phyloP scores from a whole-genome alignment of 129 eudicot genomes.

The Logfia minima region DNA sequence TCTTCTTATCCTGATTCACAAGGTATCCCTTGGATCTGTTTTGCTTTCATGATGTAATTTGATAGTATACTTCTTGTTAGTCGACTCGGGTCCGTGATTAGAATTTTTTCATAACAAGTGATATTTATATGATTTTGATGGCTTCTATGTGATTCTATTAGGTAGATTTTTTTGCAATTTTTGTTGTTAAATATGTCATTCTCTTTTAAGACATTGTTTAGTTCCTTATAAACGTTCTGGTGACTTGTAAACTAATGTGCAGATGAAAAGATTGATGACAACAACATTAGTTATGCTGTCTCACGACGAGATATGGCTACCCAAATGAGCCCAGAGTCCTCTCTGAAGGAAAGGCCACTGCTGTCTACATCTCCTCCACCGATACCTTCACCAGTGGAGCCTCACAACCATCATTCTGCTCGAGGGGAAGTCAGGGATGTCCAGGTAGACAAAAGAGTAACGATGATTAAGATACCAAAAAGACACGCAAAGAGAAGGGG shows the following conservation, averaged over 20 bases:
- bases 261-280: constrained; percentile 58
- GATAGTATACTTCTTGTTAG: not conserved
- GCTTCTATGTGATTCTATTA: not conserved
- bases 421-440: constrained; percentile 78
- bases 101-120: not conserved
- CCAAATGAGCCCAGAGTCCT: constrained; percentile 79
- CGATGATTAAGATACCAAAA: constrained; percentile 37
- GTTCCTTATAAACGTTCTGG: constrained; percentile 9
- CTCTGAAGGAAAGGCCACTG: constrained; percentile 47
- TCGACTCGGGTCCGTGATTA: not conserved
- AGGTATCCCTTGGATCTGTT: constrained; percentile 41
- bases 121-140: not conserved
- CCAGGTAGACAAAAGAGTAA: constrained; percentile 75
- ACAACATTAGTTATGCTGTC: constrained; percentile 37
- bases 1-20: constrained; percentile 51
- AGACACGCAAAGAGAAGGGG: constrained; percentile 36
- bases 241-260: constrained; percentile 25
- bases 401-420: constrained; percentile 27
- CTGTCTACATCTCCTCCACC: constrained; percentile 46
- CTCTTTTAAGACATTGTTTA: not conserved
- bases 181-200: not conserved
- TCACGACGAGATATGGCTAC: constrained; percentile 87
- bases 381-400: constrained; percentile 21
- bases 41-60: not conserved
- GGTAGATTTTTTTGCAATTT: not conserved